Evolutionary conservation across 2,329 filamentous ascomycete genomes (phyloP).

Genomic region (Ceratocystis huliohia): DNA sequence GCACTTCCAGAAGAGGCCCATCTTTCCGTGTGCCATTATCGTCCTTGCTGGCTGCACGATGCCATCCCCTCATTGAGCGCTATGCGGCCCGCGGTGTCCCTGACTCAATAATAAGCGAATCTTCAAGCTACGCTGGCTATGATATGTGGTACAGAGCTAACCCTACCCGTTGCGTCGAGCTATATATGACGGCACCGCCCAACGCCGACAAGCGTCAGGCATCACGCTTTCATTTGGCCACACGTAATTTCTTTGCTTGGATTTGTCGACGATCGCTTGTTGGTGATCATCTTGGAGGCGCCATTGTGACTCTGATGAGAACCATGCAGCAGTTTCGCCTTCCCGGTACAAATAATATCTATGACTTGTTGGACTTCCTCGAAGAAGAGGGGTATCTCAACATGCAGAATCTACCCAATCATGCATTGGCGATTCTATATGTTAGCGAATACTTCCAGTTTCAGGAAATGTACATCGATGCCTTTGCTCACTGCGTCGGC

Average conservation of each 20-base stretch:
- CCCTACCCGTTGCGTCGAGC: conserved; percentile 35
- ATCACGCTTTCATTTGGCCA: conserved; percentile 52
- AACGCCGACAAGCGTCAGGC: conserved; percentile 40
- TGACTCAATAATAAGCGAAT: conserved; percentile 11
- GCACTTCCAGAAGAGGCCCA: conserved; percentile 51
- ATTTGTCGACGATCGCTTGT: conserved; percentile 53
- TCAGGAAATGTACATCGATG: conserved; percentile 54
- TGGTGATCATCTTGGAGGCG: conserved; percentile 50
- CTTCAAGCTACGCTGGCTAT: conserved; percentile 25
- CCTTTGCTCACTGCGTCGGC: conserved; percentile 66
- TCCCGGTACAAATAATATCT: conserved; percentile 41
- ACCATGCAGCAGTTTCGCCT: conserved; percentile 51
- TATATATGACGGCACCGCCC: conserved; percentile 57
- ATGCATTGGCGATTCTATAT: conserved; percentile 54
- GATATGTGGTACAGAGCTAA: conserved; percentile 28
- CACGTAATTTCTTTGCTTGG: conserved; percentile 66
- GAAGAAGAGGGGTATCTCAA: conserved; percentile 58
- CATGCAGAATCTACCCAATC: conserved; percentile 51
- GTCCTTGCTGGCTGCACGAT: conserved; percentile 44
- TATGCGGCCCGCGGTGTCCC: conserved; percentile 27
- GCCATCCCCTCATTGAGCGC: conserved; percentile 46
- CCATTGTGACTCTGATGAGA: conserved; percentile 51
- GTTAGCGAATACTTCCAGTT: conserved; percentile 55
- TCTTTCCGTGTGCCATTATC: conserved; percentile 54
- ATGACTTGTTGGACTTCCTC: conserved; percentile 52